These are phyloP conservation scores for Ascochyta clinopodiicola DNA, from an alignment of 2,329 filamentous ascomycete genomes.

Conservation along the genomic window DNA sequence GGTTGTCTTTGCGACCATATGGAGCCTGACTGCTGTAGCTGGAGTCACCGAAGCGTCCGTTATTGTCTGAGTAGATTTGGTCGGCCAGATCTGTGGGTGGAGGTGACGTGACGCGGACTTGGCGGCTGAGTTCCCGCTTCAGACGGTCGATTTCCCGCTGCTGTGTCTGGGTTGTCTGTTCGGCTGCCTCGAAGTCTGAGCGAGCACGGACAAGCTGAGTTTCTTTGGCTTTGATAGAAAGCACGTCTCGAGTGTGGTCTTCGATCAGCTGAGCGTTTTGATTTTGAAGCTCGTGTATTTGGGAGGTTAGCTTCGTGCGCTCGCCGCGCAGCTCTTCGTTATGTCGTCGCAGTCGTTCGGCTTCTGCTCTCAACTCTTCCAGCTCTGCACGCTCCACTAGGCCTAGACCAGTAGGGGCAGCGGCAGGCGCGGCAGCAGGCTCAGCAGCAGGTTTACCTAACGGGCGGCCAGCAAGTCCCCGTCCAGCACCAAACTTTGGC, in stretches of 20 bases:
- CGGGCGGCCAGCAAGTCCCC: constrained; percentile 83
- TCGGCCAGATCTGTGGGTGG: constrained; percentile 55
- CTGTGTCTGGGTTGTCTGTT: constrained; percentile 83
- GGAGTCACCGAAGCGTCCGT: constrained; percentile 42
- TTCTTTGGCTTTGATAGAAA: constrained; percentile 98
- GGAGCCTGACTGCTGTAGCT: constrained; percentile 51
- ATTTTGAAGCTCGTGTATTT: constrained; percentile 93
- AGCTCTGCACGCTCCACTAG: constrained; percentile 90
- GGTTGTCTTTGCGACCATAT: constrained; percentile 38
- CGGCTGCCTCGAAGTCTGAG: constrained; percentile 86
- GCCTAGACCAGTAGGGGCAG: constrained; percentile 69
- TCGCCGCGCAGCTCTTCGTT: constrained; percentile 84
- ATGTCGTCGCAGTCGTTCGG: constrained; percentile 76
- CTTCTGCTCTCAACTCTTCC: constrained; percentile 83
- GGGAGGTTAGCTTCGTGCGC: constrained; percentile 78
- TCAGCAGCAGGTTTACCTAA: constrained; percentile 86
- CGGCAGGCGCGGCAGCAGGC: constrained; percentile 53
- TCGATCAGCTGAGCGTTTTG: constrained; percentile 97
- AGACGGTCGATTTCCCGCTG: constrained; percentile 89
- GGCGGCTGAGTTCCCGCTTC: constrained; percentile 77
- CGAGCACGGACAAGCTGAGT: constrained; percentile 92
- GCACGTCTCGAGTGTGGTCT: constrained; percentile 91
- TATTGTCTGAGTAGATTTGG: constrained; percentile 63
- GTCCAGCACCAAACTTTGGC: constrained; percentile 68
- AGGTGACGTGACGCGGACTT: constrained; percentile 62